Evolutionary conservation across 176 grass and related monocot genomes (phyloP).

Genomic region (Rhynchospora tenuis): DNA sequence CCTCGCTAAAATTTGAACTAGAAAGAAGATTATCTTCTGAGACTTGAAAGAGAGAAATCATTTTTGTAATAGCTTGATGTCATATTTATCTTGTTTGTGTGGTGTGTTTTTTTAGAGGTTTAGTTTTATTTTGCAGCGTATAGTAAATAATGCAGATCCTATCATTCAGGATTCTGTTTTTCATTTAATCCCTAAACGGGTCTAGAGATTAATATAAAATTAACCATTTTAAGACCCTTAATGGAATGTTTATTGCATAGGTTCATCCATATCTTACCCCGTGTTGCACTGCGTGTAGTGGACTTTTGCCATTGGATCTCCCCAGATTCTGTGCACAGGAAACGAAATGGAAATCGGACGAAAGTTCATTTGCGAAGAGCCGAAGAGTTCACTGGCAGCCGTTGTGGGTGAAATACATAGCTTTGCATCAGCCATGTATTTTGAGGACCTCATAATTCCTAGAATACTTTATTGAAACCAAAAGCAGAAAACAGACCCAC

Average conservation of each 20-base stretch:
- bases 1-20: slow-evolving; percentile 15
- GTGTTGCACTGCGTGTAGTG: neutral
- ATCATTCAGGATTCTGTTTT: neutral
- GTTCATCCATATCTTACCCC: neutral
- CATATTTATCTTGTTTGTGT: neutral
- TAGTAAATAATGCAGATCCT: neutral
- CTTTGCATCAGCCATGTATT: too few relatives aligned
- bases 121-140: neutral
- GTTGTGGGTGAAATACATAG: too few relatives aligned
- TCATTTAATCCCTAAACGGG: neutral
- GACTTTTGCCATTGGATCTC: neutral
- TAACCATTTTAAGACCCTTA: neutral
- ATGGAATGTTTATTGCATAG: neutral
- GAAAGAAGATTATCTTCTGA: neutral
- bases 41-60: neutral
- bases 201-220: neutral
- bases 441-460: too few relatives aligned
- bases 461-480: too few relatives aligned
- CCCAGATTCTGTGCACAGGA: neutral
- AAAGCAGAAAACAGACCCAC: too few relatives aligned
- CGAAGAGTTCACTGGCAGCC: too few relatives aligned
- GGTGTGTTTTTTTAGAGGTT: neutral
- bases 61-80: neutral
- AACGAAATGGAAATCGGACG: neutral
- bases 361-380: too few relatives aligned